These are phyloP conservation scores for Tetraselmis striata DNA, from an alignment of 139 green algal species.

Conservation along the genomic window DNA sequence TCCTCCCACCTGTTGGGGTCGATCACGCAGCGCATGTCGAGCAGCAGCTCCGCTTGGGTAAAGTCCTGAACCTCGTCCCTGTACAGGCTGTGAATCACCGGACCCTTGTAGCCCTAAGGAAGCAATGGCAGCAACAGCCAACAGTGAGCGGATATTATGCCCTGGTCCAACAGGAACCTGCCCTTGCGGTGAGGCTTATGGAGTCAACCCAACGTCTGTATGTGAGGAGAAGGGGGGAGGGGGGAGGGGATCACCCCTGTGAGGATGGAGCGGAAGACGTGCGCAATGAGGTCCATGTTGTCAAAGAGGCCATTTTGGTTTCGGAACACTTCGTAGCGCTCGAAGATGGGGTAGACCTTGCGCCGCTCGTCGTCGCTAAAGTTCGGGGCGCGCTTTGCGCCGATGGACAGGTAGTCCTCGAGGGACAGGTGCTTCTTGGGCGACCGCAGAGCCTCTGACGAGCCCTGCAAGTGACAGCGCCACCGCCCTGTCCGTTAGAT, in stretches of 20 bases:
- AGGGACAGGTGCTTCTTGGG: constrained; percentile 37
- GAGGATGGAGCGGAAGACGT: constrained; percentile 38
- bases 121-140: too few species aligned
- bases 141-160: too few species aligned
- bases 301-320: constrained; percentile 31
- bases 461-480: not conserved
- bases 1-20: not conserved
- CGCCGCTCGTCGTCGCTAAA: constrained; percentile 44
- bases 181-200: too few species aligned
- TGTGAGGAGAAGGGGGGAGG: not conserved
- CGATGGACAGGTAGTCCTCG: constrained; percentile 47
- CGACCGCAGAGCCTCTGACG: constrained; percentile 36
- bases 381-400: constrained; percentile 56
- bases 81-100: constrained; percentile 57
- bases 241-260: not conserved
- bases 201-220: too few species aligned
- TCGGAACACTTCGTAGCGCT: constrained; percentile 35
- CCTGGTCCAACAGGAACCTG: too few species aligned
- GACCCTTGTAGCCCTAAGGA: constrained; percentile 41
- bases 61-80: constrained; percentile 83
- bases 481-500: too few species aligned
- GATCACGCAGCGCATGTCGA: constrained; percentile 45
- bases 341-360: constrained; percentile 58
- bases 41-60: constrained; percentile 66
- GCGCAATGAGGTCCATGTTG: constrained; percentile 50